Conservation (phyloP, 345 rosid species). For the Punica granatum region DNA sequence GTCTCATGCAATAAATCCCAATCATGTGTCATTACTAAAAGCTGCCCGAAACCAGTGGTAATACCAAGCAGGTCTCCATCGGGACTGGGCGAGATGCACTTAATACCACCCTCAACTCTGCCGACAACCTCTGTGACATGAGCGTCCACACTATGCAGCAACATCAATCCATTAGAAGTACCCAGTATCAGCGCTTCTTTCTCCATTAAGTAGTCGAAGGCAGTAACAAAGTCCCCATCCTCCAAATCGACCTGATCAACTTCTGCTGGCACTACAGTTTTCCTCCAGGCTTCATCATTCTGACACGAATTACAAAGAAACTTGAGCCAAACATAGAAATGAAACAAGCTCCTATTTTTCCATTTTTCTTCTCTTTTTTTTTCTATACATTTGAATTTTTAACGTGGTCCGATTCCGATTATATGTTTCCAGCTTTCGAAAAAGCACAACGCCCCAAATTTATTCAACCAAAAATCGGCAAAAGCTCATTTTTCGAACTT, state of each 20-base stretch:
- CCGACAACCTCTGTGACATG: constrained; percentile 70
- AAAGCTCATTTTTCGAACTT: not conserved
- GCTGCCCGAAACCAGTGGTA: constrained; percentile 63
- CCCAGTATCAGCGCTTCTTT: constrained; percentile 83
- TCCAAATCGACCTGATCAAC: constrained; percentile 51
- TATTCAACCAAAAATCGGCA: not conserved
- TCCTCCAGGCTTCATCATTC: constrained; percentile 42
- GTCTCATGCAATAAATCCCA: constrained; percentile 90
- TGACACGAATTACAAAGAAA: constrained; percentile 10
- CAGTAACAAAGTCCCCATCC: constrained; percentile 49
- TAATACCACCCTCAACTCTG: constrained; percentile 75
- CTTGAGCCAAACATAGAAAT: not conserved
- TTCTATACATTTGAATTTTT: not conserved
- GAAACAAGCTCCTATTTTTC: not conserved
- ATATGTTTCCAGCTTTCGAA: not conserved
- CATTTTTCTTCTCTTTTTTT: not conserved
- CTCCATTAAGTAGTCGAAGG: constrained; percentile 87
- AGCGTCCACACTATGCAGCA: constrained; percentile 53
- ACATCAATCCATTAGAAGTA: constrained; percentile 56
- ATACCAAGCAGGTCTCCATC: constrained; percentile 78
- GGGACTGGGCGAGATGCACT: constrained; percentile 76
- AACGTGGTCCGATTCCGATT: not conserved
- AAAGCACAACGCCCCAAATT: not conserved
- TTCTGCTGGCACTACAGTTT: constrained; percentile 32
- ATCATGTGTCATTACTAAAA: constrained; percentile 89